These are phyloP conservation scores for Camillea tinctor DNA, from an alignment of 2,329 filamentous ascomycete genomes.

Conservation along the genomic window DNA sequence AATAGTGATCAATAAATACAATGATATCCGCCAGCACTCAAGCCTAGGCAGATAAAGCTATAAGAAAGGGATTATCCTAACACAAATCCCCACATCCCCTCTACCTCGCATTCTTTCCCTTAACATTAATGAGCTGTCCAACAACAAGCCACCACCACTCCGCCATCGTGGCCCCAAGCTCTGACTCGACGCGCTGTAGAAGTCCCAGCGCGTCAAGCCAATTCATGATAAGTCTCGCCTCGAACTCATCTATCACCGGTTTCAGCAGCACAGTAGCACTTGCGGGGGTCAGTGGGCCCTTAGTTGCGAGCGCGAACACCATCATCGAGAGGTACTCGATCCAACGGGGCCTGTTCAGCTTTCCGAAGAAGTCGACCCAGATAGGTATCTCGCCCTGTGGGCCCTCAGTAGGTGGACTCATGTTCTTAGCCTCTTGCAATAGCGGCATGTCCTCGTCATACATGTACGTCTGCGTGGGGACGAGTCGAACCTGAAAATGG, in stretches of 20 bases:
- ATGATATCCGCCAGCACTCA: not conserved
- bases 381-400: slow-evolving; percentile 58
- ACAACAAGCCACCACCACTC: slow-evolving; percentile 70
- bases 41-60: not conserved
- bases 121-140: slow-evolving; percentile 33
- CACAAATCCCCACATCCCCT: not conserved
- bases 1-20: no score
- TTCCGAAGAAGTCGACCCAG: slow-evolving; percentile 70
- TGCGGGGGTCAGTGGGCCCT: slow-evolving; percentile 54
- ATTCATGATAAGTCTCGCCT: slow-evolving; percentile 55
- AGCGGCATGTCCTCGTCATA: slow-evolving; percentile 51
- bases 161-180: slow-evolving; percentile 44
- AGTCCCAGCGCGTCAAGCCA: slow-evolving; percentile 59
- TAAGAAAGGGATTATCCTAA: not conserved
- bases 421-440: slow-evolving; percentile 33
- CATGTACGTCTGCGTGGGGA: slow-evolving; percentile 58
- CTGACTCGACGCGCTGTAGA: slow-evolving; percentile 41
- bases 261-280: slow-evolving; percentile 56
- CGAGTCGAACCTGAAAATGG: slow-evolving; percentile 60
- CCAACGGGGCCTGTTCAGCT: slow-evolving; percentile 60
- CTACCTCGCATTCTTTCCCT: slow-evolving; percentile 7
- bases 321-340: slow-evolving; percentile 61
- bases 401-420: slow-evolving; percentile 43
- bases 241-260: slow-evolving; percentile 61
- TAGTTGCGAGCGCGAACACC: slow-evolving; percentile 60